Conservation (phyloP, 2,329 filamentous ascomycete genomes). For the Nothopassalora personata region DNA sequence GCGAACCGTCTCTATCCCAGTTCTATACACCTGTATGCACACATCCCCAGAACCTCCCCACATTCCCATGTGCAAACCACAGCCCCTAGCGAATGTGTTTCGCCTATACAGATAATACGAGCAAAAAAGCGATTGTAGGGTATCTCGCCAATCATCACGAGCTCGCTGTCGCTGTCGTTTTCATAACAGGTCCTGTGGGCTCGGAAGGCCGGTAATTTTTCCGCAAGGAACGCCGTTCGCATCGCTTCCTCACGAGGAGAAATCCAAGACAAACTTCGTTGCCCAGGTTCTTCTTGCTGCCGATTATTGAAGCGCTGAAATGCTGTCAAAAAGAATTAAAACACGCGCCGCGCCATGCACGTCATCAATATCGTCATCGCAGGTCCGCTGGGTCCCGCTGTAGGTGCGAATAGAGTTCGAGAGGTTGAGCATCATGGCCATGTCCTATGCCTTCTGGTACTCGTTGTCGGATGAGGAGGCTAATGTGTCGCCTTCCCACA, state of each 20-base stretch:
- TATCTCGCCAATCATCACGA: conserved; percentile 12
- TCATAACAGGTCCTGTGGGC: background rate
- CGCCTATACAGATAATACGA: conserved; percentile 18
- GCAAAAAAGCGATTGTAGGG: conserved; percentile 24
- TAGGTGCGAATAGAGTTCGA: conserved; percentile 5
- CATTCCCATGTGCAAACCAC: conserved; percentile 5
- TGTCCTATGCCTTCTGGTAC: conserved; percentile 23
- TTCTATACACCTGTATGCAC: conserved; percentile 16
- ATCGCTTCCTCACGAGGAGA: conserved; percentile 4
- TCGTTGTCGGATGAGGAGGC: conserved; percentile 31
- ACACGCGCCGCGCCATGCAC: conserved; percentile 18
- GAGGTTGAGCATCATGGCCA: background rate
- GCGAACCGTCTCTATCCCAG: background rate
- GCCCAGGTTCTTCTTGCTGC: conserved; percentile 1
- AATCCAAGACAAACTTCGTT: conserved; percentile 9
- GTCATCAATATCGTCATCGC: conserved; percentile 21
- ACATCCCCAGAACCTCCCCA: conserved; percentile 3
- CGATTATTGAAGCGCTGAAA: conserved; percentile 15
- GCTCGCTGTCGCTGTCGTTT: background rate
- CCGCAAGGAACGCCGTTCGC: background rate
- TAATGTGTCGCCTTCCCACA: conserved; percentile 55
- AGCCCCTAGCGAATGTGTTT: conserved; percentile 17
- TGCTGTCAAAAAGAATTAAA: conserved; percentile 7
- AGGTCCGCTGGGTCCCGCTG: conserved; percentile 8
- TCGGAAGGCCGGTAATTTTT: background rate